Evolutionary conservation across 2,329 filamentous ascomycete genomes (phyloP), one percentile per base, ranked within the genome.

Genomic region (Fusarium lyarnte): DNA sequence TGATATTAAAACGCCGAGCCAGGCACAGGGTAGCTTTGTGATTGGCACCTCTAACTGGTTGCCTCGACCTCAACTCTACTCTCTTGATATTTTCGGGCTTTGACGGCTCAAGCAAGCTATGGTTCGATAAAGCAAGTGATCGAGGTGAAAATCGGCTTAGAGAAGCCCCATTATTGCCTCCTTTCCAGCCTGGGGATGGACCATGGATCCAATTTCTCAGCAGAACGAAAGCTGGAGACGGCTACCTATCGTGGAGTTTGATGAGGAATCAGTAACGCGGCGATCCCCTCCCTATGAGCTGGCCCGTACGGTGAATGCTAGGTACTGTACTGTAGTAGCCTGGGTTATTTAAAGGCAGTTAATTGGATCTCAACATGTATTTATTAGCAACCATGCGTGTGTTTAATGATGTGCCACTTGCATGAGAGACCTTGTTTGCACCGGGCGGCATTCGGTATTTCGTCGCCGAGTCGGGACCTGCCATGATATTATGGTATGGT

Each of bases 311-410:
- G 52, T 52, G 47, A 51, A 35, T 43, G 25, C 31, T 58, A 25
- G 41, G 41, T 47, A 14, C 60, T 23, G 58, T 52, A 45, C 33
- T 38, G 29, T 25, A 53, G 42, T 25, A 62, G 42, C 42, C 25
- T 25, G 63, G 23, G 41, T 14, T 39, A 17, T 33, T 31, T 33
- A 39, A 60, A 42, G 42, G 39, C 38, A 55, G 31, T 47, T 72
- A 55, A 72, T 73, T 73, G 70, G 70, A 57, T 64, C 70, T 71
- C 70, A 74, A 72, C 70, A 68, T 64, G 65, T 58, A 58, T 53
- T 33, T 51, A 65, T 41, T 54, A 25, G 55, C 68, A 64, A 51
- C 49, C 58, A 68, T 46, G 41, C 64, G 27, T 65, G 35, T 53
- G 65, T 45, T 68, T 41, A 43, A 67, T 67, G 42, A 45, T 63